phyloP scores from a whole-genome alignment of 2,329 filamentous ascomycete species.

The Tolypocladium tundrense region DNA sequence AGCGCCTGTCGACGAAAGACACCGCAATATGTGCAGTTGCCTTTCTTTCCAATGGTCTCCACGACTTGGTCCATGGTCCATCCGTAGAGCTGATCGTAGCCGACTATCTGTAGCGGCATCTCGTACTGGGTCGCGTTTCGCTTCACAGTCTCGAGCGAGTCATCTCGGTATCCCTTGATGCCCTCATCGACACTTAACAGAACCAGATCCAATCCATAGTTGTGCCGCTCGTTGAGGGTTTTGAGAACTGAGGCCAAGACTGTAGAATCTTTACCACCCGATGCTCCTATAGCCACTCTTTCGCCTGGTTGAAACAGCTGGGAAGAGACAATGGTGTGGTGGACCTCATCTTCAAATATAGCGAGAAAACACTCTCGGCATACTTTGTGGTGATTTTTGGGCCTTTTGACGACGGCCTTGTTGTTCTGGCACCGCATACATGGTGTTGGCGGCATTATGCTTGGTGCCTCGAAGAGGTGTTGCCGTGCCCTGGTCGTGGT shows the following conservation, averaged over 20 bases:
- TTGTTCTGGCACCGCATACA: conserved; percentile 69
- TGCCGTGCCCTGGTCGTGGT: background rate
- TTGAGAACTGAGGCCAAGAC: conserved; percentile 92
- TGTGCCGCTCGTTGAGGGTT: conserved; percentile 81
- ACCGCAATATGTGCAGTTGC: conserved; percentile 97
- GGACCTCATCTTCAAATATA: conserved; percentile 86
- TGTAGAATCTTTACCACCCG: conserved; percentile 94
- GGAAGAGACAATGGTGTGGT: conserved; percentile 79
- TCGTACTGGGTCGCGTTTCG: conserved; percentile 83
- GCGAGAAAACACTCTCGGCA: conserved; percentile 81
- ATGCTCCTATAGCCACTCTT: conserved; percentile 85
- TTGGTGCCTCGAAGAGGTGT: background rate
- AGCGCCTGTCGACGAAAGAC: conserved; percentile 92
- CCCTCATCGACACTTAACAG: conserved; percentile 93
- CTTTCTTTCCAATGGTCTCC: conserved; percentile 90
- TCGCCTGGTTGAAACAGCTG: conserved; percentile 78
- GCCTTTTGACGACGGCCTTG: conserved; percentile 80
- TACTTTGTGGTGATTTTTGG: conserved; percentile 89
- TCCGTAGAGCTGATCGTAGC: conserved; percentile 88
- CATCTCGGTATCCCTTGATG: conserved; percentile 93
- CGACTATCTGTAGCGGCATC: conserved; percentile 84
- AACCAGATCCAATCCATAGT: conserved; percentile 77
- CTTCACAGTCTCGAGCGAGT: conserved; percentile 93
- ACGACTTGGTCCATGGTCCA: conserved; percentile 99
- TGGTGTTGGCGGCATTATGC: conserved; percentile 60